Evolutionary conservation across 805 yeast genomes (phyloP).

Genomic region (Kuraishia molischiana): DNA sequence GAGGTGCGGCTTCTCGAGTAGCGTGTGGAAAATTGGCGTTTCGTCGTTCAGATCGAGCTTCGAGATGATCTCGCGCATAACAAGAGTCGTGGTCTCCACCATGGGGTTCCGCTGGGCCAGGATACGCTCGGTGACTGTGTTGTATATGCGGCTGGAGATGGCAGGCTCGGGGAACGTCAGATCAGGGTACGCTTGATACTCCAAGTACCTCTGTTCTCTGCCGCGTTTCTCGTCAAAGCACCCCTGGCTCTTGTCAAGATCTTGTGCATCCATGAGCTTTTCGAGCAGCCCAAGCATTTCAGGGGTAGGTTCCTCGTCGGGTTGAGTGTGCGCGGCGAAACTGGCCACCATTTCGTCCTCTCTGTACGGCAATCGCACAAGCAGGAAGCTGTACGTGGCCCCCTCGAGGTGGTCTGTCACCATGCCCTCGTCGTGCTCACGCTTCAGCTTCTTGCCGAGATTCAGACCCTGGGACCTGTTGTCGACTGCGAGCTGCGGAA

Average conservation of each 20-base stretch:
- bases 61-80: not conserved
- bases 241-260: constrained; percentile 18
- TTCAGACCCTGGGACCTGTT: constrained; percentile 5
- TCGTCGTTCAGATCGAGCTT: not conserved
- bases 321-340: constrained; percentile 31
- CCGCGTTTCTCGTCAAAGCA: not conserved
- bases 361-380: constrained; percentile 55
- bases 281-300: constrained; percentile 34
- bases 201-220: not conserved
- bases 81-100: not conserved
- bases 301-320: constrained; percentile 20
- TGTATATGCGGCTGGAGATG: not conserved
- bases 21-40: not conserved
- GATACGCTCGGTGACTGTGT: too few species aligned
- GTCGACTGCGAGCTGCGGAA: constrained; percentile 31
- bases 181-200: not conserved
- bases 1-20: not conserved
- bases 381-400: constrained; percentile 30
- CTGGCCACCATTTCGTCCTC: constrained; percentile 65
- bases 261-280: constrained; percentile 31
- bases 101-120: not conserved
- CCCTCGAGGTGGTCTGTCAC: constrained; percentile 8
- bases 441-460: not conserved
- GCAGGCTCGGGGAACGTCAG: not conserved
- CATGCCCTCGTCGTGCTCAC: constrained; percentile 3